These are phyloP conservation scores for Neoarthrinium moseri DNA, from an alignment of 2,329 filamentous ascomycete species.

Conservation along the genomic window DNA sequence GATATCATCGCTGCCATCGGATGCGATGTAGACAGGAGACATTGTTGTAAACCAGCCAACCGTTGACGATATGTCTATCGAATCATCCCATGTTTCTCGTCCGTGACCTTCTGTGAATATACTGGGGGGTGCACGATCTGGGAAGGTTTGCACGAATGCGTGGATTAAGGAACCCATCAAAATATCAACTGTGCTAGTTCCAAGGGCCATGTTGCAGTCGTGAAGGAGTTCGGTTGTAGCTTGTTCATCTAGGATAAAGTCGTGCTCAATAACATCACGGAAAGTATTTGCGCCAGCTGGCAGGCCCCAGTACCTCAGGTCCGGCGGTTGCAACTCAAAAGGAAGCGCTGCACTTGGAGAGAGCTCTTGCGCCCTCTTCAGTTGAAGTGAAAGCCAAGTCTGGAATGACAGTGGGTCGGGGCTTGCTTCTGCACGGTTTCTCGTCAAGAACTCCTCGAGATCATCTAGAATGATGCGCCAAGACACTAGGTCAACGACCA, in stretches of 20 bases:
- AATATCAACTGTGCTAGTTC: conserved; percentile 8
- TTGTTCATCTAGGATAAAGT: not conserved
- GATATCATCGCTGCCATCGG: not conserved
- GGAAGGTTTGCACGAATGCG: conserved; percentile 4
- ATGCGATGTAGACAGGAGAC: not conserved
- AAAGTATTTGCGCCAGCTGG: conserved; percentile 6
- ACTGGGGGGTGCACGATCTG: not conserved
- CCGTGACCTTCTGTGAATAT: conserved; percentile 20
- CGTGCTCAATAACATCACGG: conserved; percentile 1
- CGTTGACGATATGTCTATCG: not conserved
- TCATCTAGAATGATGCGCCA: conserved; percentile 45
- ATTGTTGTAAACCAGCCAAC: conserved; percentile 8
- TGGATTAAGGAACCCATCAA: conserved; percentile 7
- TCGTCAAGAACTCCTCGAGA: conserved; percentile 34
- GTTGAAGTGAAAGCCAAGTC: conserved; percentile 26
- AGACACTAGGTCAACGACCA: conserved; percentile 42
- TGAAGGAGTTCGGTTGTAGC: conserved; percentile 2
- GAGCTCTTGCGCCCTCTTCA: conserved; percentile 5
- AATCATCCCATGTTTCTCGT: conserved; percentile 6
- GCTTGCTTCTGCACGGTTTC: conserved; percentile 6
- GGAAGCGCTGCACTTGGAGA: conserved; percentile 4
- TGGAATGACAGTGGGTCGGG: conserved; percentile 29
- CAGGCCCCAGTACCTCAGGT: conserved; percentile 5
- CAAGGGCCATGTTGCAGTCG: conserved; percentile 7
- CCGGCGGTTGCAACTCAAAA: not conserved